Conservation (phyloP, 225 moss, liverwort and hornwort species). For the Straminergon stramineum region DNA sequence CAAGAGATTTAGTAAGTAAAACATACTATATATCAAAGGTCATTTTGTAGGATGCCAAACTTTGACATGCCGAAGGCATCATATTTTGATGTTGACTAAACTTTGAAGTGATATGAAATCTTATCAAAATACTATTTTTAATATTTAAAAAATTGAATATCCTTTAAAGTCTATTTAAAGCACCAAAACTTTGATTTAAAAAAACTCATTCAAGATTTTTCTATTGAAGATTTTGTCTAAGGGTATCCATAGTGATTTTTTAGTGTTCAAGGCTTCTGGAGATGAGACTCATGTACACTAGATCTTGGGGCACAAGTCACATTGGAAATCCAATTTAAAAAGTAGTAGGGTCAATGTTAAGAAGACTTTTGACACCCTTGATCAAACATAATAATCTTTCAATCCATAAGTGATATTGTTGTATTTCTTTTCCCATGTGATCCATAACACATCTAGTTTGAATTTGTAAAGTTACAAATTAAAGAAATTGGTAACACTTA, state of each 20-base stretch:
- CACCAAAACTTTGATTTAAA: not conserved
- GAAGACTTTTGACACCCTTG: not conserved
- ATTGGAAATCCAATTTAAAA: not conserved
- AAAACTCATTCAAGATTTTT: not conserved
- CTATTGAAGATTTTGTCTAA: not conserved
- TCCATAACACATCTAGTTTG: not conserved
- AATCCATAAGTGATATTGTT: not conserved
- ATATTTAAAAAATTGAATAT: not conserved
- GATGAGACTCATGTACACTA: too few species aligned
- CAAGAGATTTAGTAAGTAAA: not conserved
- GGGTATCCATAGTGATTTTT: not conserved
- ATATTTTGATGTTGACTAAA: not conserved
- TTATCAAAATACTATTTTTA: not conserved
- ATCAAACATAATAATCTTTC: not conserved
- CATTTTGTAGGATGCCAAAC: not conserved
- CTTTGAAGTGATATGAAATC: not conserved
- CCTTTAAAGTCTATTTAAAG: not conserved
- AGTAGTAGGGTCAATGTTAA: too few species aligned
- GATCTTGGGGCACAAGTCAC: not conserved
- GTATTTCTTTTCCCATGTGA: not conserved
- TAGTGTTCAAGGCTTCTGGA: too few species aligned
- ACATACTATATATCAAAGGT: too few species aligned
- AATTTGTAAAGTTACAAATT: accelerated
- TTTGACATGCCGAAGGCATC: not conserved
- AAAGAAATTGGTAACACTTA: not conserved